Base-by-base conservation (phyloP, 495 filamentous ascomycete species). In the Bryoglossum gracile region DNA sequence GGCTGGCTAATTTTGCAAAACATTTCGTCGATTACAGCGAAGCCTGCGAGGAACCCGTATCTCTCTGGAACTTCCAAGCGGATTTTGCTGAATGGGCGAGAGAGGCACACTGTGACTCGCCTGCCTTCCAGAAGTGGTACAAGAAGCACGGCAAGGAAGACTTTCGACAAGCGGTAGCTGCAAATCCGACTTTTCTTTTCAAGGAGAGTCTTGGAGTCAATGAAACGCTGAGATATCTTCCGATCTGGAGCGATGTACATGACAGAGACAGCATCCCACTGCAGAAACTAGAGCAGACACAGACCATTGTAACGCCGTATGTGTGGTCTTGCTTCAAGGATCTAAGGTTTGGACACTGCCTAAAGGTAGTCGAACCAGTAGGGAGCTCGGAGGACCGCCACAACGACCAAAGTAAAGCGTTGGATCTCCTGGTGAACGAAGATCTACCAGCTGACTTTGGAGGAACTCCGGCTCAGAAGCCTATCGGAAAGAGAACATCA, bases 241-340 rank as follows among this genome's bases (percentile, higher is more conserved):
- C 58, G 0, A 51, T 83, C 0, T 83, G 77, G 71, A 39, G 33
- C 10, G 67, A 73, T 43, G 46, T 53, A 1, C 40, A 55, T 19
- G 41, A 30, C 4, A 38, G 46, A 11, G 43, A 48, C 17, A 48
- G 36, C 4, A 48, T 68, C 8, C 33, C 25, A 8, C 26, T 51
- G 4, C 62, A 63, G 13, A 32, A 42, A 22, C 28, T 43, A 13
- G 53, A 48, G 35, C 50, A 62, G 28, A 43, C 58, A 16, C 63
- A 60, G 26, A 89, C 86, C 0, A 68, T 83, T 5, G 81, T 86
- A 3, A 88, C 86, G 0, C 78, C 81, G 0, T 85, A 77, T 44
- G 73, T 82, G 3, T 73, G 80, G 47, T 59, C 77, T 16, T 75
- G 73, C 46, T 89, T 89, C 53, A 70, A 73, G 8, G 61, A 80